A percentile compares a stretch with the other conserved stretches of the same genome.
These are phyloP conservation scores for Eremomyces bilateralis DNA, from an alignment of 495 filamentous ascomycete species.

Conservation along the genomic window DNA sequence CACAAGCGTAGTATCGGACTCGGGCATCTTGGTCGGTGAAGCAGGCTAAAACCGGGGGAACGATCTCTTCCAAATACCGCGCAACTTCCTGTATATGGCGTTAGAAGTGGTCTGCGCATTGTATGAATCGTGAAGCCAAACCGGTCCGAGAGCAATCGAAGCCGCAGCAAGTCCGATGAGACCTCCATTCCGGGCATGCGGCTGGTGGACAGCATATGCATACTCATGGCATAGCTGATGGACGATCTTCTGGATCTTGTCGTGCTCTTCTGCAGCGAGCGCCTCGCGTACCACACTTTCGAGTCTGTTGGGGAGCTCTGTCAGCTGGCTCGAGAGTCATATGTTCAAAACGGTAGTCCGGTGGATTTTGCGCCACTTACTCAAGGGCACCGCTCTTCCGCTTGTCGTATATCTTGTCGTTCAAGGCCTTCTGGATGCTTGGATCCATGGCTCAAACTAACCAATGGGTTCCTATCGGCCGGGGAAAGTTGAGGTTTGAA, in stretches of 20 bases:
- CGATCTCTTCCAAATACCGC: conserved; percentile 73
- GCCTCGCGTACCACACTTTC: conserved; percentile 82
- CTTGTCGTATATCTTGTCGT: conserved; percentile 97
- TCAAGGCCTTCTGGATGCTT: conserved; percentile 71
- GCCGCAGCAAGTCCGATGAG: conserved; percentile 92
- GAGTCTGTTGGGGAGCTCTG: too few relatives aligned
- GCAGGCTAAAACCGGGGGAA: conserved; percentile 94
- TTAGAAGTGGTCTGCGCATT: conserved; percentile 4
- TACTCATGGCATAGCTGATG: conserved; percentile 94
- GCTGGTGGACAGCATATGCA: conserved; percentile 93
- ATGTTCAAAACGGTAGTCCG: too few relatives aligned
- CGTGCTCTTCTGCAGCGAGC: conserved; percentile 49
- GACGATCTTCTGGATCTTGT: conserved; percentile 63
- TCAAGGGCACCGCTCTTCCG: conserved; percentile 91
- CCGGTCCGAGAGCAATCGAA: conserved; percentile 82
- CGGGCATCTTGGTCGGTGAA: conserved; percentile 96
- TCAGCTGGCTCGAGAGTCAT: too few relatives aligned
- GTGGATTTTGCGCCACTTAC: conserved; percentile 43
- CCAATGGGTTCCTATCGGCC: too few relatives aligned
- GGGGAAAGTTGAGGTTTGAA: background rate
- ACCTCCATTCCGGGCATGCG: conserved; percentile 90
- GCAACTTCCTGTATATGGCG: conserved; percentile 49
- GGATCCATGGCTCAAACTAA: conserved; percentile 43
- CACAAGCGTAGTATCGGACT: conserved; percentile 96
- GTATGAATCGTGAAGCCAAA: conserved; percentile 17